phyloP scores from a whole-genome alignment of 805 yeast genomes.

The Millerozyma acaciae region DNA sequence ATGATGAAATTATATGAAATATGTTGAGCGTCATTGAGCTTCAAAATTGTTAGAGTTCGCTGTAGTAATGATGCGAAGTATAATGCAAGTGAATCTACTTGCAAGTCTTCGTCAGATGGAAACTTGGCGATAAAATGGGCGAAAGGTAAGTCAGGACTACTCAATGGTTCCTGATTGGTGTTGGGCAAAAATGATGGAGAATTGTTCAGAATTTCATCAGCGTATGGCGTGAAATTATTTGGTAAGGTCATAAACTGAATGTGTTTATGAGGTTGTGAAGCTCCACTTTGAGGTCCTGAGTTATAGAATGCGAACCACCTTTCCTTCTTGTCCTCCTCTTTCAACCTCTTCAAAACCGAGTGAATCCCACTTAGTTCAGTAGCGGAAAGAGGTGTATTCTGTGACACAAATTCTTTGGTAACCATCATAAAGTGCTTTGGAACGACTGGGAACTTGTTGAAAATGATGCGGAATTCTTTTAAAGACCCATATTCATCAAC shows the following conservation, averaged over 20 bases:
- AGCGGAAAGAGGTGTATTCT: slow-evolving; percentile 66
- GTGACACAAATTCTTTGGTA: slow-evolving; percentile 70
- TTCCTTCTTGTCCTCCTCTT: slow-evolving; percentile 26
- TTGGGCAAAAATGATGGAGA: slow-evolving; percentile 53
- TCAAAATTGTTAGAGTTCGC: slow-evolving; percentile 62
- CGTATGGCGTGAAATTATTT: slow-evolving; percentile 49
- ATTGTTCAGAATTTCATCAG: slow-evolving; percentile 43
- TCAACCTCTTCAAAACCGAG: slow-evolving; percentile 49
- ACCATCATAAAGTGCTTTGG: slow-evolving; percentile 76
- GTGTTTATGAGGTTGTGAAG: slow-evolving; percentile 94
- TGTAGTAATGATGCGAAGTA: slow-evolving; percentile 70
- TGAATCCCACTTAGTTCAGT: slow-evolving; percentile 62
- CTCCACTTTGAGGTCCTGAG: slow-evolving; percentile 85
- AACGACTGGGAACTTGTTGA: slow-evolving; percentile 85
- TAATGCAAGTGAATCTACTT: slow-evolving; percentile 59
- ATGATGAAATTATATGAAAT: slow-evolving; percentile 77
- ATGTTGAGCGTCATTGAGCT: slow-evolving; percentile 43
- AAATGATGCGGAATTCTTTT: slow-evolving; percentile 55
- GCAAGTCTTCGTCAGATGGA: slow-evolving; percentile 33
- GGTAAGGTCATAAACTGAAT: slow-evolving; percentile 81
- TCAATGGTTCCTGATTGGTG: slow-evolving; percentile 53
- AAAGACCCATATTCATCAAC: slow-evolving; percentile 47
- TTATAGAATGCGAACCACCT: slow-evolving; percentile 82
- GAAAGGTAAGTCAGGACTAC: slow-evolving; percentile 60
- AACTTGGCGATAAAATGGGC: slow-evolving; percentile 80